phyloP scores from a whole-genome alignment of 805 yeast species.

The Suhomyces prunicola region DNA sequence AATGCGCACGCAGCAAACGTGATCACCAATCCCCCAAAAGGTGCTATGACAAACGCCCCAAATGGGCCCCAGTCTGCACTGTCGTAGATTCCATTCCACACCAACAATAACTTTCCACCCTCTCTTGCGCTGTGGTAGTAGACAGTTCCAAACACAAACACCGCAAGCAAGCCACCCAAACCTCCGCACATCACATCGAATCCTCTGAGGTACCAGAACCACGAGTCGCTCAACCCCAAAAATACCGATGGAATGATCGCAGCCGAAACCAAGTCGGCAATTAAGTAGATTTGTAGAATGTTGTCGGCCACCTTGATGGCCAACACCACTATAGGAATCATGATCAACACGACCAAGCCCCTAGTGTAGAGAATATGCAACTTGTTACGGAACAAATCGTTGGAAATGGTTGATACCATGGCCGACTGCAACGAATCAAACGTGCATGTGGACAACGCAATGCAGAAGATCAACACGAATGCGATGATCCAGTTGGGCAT shows the following conservation, averaged over 20 bases:
- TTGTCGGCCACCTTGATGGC: constrained; percentile 80
- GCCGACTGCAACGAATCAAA: constrained; percentile 89
- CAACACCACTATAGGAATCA: constrained; percentile 85
- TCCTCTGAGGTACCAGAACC: constrained; percentile 68
- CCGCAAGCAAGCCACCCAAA: constrained; percentile 73
- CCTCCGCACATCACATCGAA: constrained; percentile 84
- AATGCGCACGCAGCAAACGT: constrained; percentile 50
- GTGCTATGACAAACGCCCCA: constrained; percentile 92
- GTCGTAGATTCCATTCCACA: constrained; percentile 77
- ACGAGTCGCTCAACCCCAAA: constrained; percentile 64
- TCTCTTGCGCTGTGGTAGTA: constrained; percentile 70
- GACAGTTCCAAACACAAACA: constrained; percentile 78
- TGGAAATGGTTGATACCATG: constrained; percentile 81
- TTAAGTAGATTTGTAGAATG: constrained; percentile 80
- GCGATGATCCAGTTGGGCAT: constrained; percentile 89
- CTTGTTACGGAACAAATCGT: constrained; percentile 84
- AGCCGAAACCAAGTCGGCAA: constrained; percentile 86
- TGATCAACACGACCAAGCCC: constrained; percentile 64
- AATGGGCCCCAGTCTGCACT: constrained; percentile 88
- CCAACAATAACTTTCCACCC: constrained; percentile 72
- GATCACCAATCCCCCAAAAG: constrained; percentile 69
- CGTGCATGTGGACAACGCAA: constrained; percentile 79
- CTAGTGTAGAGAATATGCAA: constrained; percentile 66
- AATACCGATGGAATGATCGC: constrained; percentile 82
- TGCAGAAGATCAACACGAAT: constrained; percentile 70